Base-by-base conservation (phyloP, 805 yeast genomes). In the Candida railenensis region DNA sequence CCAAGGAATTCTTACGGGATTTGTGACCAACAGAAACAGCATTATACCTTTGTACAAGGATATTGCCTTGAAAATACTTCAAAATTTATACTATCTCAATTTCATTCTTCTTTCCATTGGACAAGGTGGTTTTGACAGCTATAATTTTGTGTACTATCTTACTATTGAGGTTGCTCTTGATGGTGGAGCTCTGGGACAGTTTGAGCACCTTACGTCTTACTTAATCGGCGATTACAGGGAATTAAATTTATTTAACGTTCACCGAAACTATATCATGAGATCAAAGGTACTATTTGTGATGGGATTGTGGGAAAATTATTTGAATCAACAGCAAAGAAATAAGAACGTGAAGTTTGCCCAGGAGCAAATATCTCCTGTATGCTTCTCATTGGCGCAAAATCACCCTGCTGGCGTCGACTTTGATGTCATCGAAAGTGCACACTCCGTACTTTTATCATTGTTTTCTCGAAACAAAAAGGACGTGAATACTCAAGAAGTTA, bases 91-190 rank as follows among this genome's bases (percentile, higher is more conserved):
- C 55, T 61, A 74, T 49, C 40, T 74, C 43, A 71, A 78, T 50
- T 80, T 75, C 50, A 65, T 82, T 7, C 55, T 81, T 21, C 71
- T 76, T 22, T 65, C 76, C 19, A 74, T 82, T 7, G 88, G 88
- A 0, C 76, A 78, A 20, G 87, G 86, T 3, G 87, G 87, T 2
- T 82, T 82, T 56, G 81, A 80, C 47, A 72, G 79, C 11, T 85
- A 81, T 59, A 81, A 82, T 53, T 84, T 81, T 58, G 79, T 82
- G 14, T 79, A 79, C 51, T 67, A 74, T 37, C 63, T 81, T 3
- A 56, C 79, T 9, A 46, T 79, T 2, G 86, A 81, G 49, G 59
- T 54, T 40, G 53, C 47, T 44, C 62, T 55, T 57, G 64, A 45
- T 44, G 43, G 43, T 3, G 34, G 34, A 14, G 63, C 34, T 58